Base-by-base conservation (phyloP, 371 early-diverging fungal genomes). In the Choanephora cucurbitarum region DNA sequence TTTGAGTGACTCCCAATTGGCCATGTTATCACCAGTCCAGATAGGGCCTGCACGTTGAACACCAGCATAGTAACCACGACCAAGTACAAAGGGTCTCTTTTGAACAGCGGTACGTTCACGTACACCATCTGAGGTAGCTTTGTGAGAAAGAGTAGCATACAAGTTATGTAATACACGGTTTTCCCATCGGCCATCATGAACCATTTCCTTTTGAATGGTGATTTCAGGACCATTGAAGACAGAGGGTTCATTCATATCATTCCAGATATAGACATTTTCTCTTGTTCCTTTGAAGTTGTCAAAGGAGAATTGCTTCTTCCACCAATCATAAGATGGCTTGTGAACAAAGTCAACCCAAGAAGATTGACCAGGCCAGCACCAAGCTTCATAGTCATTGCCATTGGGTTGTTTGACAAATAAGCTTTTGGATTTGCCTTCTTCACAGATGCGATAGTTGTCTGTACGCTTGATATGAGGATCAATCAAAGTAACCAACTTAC, bases 391-490 rank as follows among this genome's bases (percentile, higher is more conserved):
- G 43, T 84, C 85, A 18, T 52, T 56, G n/a, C 86, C 87, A 45
- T 85, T 80, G 17, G 80, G 74, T 48, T 86, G 80, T 64, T 94
- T 91, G 52, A 96, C 88, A 64, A 94, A 92, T 41, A 92, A 67
- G 14, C 84, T 87, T 37, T 81, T 44, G 6, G 86, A 85, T 33
- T 76, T 75, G 33, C 90, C 96, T 55, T 94, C 89, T 55, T 92
- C 85, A 44, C 81, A 90, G 11, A 96, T 77, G 49, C 73, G 66
- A 59, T 92, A 99, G 34, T 69, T 67, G 31, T 81, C 72, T 40
- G 92, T 93, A 11, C 80, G 80, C 69, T 98, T 99, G 72, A 99
- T 89, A 68, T 99, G 99, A 10, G 99, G 99, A 73, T 99, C 99
- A 45, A 97, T 84, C 57, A 99, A 96, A 1, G 89, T 91, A 18